phyloP scores from a whole-genome alignment of 75 land plant genomes.

The Sequoiadendron giganteum region DNA sequence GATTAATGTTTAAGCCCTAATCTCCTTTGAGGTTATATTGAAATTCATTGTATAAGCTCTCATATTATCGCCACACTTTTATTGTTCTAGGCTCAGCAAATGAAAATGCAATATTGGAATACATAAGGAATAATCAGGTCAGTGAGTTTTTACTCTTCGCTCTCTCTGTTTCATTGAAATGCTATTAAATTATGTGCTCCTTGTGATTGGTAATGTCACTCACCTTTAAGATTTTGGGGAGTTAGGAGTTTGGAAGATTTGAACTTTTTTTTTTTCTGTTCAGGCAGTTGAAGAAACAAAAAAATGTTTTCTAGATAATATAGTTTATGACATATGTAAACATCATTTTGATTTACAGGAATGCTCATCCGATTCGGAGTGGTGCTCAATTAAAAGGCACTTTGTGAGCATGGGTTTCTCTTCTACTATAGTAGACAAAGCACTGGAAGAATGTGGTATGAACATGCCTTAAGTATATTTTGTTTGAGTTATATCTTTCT shows the following conservation, averaged over 20 bases:
- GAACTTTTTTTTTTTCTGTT: not conserved
- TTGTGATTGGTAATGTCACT: not conserved
- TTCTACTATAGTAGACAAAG: not conserved
- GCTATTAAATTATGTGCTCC: not conserved
- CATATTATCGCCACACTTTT: not conserved
- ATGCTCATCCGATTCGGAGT: not conserved
- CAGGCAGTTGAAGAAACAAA: not conserved
- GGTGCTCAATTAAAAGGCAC: slow-evolving; percentile 1
- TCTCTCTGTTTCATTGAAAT: not conserved
- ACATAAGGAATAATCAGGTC: not conserved
- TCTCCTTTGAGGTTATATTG: not conserved
- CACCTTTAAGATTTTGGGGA: not conserved
- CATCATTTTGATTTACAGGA: not conserved
- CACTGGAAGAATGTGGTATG: slow-evolving; percentile 11
- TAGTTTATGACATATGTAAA: not conserved
- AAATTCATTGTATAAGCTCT: not conserved
- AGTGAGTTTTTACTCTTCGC: not conserved
- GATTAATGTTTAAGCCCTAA: not conserved
- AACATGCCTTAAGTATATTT: not conserved
- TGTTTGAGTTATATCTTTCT: not conserved
- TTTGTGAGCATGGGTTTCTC: slow-evolving; percentile 7
- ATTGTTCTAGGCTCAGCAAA: not conserved
- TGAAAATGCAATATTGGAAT: slow-evolving; percentile 8
- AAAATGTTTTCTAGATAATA: not conserved
- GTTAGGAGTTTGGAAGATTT: not conserved